Percentiles rank a stretch among this genome's conserved stretches.
Evolutionary conservation across 2,329 filamentous ascomycete species (phyloP).

Genomic region (Phaeosphaeria sp.): DNA sequence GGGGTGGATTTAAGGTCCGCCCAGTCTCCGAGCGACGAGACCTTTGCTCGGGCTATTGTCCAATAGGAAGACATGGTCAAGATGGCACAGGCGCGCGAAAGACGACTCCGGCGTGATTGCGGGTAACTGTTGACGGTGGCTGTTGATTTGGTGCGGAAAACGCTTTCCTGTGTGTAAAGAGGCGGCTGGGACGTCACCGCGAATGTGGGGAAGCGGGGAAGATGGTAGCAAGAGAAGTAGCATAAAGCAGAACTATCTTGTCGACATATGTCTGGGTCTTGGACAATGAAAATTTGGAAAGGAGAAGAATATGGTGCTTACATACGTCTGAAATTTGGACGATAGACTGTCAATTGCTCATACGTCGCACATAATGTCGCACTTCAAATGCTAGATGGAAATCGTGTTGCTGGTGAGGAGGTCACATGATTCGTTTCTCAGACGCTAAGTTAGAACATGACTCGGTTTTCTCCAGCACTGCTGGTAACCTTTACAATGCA

Average conservation of each 20-base stretch:
- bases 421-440: too few species aligned
- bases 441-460: background rate
- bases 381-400: too few species aligned
- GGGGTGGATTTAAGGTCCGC: conserved; percentile 5
- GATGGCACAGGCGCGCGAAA: conserved; percentile 7
- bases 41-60: conserved; percentile 2
- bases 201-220: conserved; percentile 13
- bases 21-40: conserved; percentile 8
- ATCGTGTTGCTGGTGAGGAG: too few species aligned
- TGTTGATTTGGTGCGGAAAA: conserved; percentile 13
- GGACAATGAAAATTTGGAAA: too few species aligned
- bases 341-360: too few species aligned
- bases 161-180: conserved; percentile 17
- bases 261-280: too few species aligned
- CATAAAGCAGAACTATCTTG: too few species aligned
- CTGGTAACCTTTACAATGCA: too few species aligned
- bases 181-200: background rate
- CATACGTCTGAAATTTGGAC: too few species aligned
- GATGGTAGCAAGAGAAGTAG: too few species aligned
- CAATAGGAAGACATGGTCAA: conserved; percentile 9
- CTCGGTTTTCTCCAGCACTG: background rate
- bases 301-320: too few species aligned
- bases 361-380: too few species aligned
- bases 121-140: conserved; percentile 22
- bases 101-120: conserved; percentile 11